Evolutionary conservation across 2,329 filamentous ascomycete species (phyloP), one percentile per base, ranked within the genome.

Genomic region (Sphaerulina vaccinii): DNA sequence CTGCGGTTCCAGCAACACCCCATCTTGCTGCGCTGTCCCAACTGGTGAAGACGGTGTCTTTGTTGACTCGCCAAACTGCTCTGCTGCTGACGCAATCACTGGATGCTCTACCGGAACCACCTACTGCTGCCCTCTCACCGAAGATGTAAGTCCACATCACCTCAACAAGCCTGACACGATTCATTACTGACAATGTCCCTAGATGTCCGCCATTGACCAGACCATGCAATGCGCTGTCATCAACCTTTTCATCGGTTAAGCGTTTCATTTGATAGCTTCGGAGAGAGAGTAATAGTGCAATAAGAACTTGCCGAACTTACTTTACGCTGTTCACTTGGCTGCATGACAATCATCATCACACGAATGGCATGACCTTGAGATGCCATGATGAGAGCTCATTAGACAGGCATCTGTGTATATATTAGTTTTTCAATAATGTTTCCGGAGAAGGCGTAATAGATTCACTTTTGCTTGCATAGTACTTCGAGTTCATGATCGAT

Each of bases 121-220:
- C 13, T 58, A 43, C 54, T 58, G 56, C 56, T 58, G 56, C 56
- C 50, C 54, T n/a, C 50, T 49, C 38, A 55, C 37, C 33, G 54
- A 56, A 24, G 44, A 44, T 32, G 51, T 53, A 40, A 49, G 51
- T 29, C 16, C 6, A 38, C 4, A 16, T 13, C 13, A 21, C 22
- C 27, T 16, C 11, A 13, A n/a, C 45, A 32, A 18, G n/a, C 24
- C 6, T 9, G 21, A 13, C 2, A 19, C 27, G 13, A 32, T 41
- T 18, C 13, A 13, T 10, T 29, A 29, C 40, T 51, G 40, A 51
- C 32, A 21, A 7, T 9, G 3, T 5, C 4, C 21, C 21, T 39
- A 19, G 36, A 11, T 45, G 45, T 39, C 40, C 13, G 15, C 24
- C 18, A 44, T 53, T 45, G 49, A 53, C 45, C 23, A 32, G 35